Base-by-base conservation (phyloP, 768 basidiomycete species). In the Mrakia blollopis region DNA sequence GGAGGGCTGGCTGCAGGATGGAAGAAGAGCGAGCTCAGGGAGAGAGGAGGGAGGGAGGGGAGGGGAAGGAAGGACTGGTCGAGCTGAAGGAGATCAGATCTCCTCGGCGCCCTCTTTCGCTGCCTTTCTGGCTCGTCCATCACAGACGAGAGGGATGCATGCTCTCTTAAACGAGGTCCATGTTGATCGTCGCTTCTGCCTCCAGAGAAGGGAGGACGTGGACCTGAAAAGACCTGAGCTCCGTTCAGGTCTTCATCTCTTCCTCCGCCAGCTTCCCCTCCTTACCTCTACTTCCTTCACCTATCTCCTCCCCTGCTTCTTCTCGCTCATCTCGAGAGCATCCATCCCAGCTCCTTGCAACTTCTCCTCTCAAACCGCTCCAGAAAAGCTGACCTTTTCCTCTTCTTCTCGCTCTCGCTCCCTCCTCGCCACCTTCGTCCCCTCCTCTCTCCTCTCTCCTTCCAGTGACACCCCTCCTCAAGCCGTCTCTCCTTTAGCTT, bases 381-480 rank as follows among this genome's bases (percentile, higher is more conserved):
- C 60, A 61, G 32, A 61, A n/a, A 61, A 61, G 60, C 60, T 61
- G 60, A 61, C 60, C 32, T 32, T 61, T 11, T 3, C 60, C 32
- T 10, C 11, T 16, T 61, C 4, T n/a, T 9, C 62, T 63, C 30
- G 62, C 57, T 57, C 57, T 57, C n/a, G 57, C 28, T 57, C 57
- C 25, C 25, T 57, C 57, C 57, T 13, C 52, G 25, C 52, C 52
- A 54, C 25, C 14, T 23, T 23, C 52, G 21, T 13, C 57, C 57
- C 28, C 57, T n/a, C 11, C 57, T 57, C 25, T 28, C 18, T 28
- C 57, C 21, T 23, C 52, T n/a, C 57, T n/a, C 30, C 18, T 32
- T 37, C n/a, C 62, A 63, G 62, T 35, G 62, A 63, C n/a, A 32
- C 35, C 62, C 62, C 62, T 63, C 62, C 62, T 35, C 62, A 63